These are phyloP conservation scores for Hygrophorus pudorinus DNA, from an alignment of 768 basidiomycete species.

Conservation along the genomic window DNA sequence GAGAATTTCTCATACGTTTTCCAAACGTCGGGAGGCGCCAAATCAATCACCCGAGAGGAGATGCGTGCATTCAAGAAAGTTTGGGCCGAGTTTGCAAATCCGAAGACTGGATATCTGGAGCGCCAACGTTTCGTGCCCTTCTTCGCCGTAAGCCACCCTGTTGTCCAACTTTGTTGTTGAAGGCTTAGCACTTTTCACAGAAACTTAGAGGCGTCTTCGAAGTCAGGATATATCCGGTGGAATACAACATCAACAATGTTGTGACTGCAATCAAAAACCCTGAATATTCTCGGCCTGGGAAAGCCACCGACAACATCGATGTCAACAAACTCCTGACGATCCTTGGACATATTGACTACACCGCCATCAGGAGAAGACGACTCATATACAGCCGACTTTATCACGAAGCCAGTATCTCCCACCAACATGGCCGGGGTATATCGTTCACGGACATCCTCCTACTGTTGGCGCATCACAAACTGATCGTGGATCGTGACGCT, in stretches of 20 bases:
- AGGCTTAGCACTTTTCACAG: conserved; percentile 26
- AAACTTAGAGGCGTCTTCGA: conserved; percentile 82
- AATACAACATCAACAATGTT: conserved; percentile 55
- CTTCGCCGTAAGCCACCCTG: conserved; percentile 55
- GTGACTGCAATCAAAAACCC: conserved; percentile 36
- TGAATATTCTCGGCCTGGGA: conserved; percentile 21
- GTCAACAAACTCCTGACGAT: conserved; percentile 47
- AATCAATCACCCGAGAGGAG: conserved; percentile 77
- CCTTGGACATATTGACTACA: conserved; percentile 57
- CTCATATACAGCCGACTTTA: conserved; percentile 67
- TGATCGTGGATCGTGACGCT: conserved; percentile 85
- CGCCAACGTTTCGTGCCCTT: conserved; percentile 65
- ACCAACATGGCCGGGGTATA: conserved; percentile 68
- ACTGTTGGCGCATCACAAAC: conserved; percentile 81
- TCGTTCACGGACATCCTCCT: conserved; percentile 87
- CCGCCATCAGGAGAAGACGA: conserved; percentile 53
- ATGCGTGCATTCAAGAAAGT: conserved; percentile 93
- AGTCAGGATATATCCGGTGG: conserved; percentile 70
- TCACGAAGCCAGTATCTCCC: conserved; percentile 75
- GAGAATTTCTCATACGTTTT: conserved; percentile 96
- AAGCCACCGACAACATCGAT: conserved; percentile 47
- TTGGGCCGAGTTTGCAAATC: conserved; percentile 80
- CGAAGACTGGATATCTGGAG: conserved; percentile 70
- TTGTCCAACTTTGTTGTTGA: neutral
- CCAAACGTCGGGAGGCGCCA: conserved; percentile 75